These are phyloP conservation scores for Phialocephala subalpina DNA, from an alignment of 2,329 filamentous ascomycete genomes.

Conservation along the genomic window DNA sequence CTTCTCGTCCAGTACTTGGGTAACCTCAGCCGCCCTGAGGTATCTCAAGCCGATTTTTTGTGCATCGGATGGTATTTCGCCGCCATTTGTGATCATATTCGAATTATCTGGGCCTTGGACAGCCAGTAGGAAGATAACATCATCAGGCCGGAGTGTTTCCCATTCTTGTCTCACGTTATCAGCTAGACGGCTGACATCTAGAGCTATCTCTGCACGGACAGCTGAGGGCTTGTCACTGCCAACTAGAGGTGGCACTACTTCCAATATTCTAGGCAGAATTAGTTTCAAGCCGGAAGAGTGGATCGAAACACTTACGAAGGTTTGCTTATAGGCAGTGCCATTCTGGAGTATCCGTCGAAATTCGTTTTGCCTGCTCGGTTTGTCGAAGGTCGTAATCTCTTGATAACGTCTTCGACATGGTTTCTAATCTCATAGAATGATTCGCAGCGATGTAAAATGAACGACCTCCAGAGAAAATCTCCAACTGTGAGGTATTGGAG, in stretches of 20 bases:
- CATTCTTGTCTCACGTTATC: slow-evolving; percentile 83
- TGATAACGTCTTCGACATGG: slow-evolving; percentile 84
- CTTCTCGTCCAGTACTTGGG: slow-evolving; percentile 87
- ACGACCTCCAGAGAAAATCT: slow-evolving; percentile 96
- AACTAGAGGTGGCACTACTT: slow-evolving; percentile 83
- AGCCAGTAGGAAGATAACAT: slow-evolving; percentile 87
- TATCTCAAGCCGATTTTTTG: slow-evolving; percentile 73
- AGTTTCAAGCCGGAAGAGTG: background rate
- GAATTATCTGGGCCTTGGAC: slow-evolving; percentile 68
- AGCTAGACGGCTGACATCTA: slow-evolving; percentile 83
- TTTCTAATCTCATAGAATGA: slow-evolving; percentile 93
- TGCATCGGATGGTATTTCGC: slow-evolving; percentile 54
- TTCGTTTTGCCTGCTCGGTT: slow-evolving; percentile 69
- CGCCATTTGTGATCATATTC: slow-evolving; percentile 62
- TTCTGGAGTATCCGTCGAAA: slow-evolving; percentile 88
- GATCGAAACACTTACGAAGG: slow-evolving; percentile 60
- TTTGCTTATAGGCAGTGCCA: slow-evolving; percentile 88
- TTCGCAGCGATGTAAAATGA: slow-evolving; percentile 88
- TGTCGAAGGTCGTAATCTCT: slow-evolving; percentile 76
- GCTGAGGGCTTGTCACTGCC: slow-evolving; percentile 84
- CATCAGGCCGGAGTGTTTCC: slow-evolving; percentile 86
- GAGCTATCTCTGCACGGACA: slow-evolving; percentile 84
- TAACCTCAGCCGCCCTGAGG: slow-evolving; percentile 84
- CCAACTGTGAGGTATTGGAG: slow-evolving; percentile 94
- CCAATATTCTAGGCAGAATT: slow-evolving; percentile 67